phyloP scores from a whole-genome alignment of 225 moss, liverwort and hornwort species.

The Pseudoscleropodium purum region DNA sequence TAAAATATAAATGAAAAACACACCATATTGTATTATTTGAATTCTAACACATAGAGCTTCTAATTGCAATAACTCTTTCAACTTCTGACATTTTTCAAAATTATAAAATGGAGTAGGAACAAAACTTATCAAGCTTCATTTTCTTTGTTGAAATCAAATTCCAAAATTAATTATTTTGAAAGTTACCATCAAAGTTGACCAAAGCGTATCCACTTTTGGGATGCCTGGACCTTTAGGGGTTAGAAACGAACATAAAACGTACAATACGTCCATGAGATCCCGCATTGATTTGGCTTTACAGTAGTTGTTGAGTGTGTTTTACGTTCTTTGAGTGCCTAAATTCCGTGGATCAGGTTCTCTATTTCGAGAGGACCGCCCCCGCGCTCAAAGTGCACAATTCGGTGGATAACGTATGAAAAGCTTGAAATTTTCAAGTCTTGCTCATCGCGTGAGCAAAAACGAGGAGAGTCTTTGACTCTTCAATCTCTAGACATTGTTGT shows the following conservation, averaged over 20 bases:
- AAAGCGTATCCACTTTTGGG: too few relatives aligned
- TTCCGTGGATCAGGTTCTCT: not conserved
- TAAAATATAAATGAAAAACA: too few relatives aligned
- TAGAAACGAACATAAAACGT: not conserved
- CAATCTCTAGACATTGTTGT: not conserved
- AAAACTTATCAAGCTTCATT: too few relatives aligned
- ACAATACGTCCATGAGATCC: not conserved
- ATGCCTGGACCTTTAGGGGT: too few relatives aligned
- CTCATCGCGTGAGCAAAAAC: not conserved
- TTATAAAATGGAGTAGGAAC: too few relatives aligned
- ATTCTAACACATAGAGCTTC: too few relatives aligned
- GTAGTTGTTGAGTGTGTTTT: not conserved
- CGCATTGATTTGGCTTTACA: not conserved
- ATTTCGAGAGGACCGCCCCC: not conserved
- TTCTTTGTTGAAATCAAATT: too few relatives aligned
- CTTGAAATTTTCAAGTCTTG: not conserved
- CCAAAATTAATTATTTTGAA: too few relatives aligned
- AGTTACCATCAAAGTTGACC: too few relatives aligned
- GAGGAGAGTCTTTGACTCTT: not conserved
- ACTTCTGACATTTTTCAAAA: too few relatives aligned
- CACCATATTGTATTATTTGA: too few relatives aligned
- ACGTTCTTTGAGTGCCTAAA: not conserved
- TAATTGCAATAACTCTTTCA: too few relatives aligned
- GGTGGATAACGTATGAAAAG: not conserved
- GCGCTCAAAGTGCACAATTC: not conserved